Evolutionary conservation across 257 asterid genomes (phyloP), one percentile per base, ranked within the genome.

Genomic region (Petunia secreta): DNA sequence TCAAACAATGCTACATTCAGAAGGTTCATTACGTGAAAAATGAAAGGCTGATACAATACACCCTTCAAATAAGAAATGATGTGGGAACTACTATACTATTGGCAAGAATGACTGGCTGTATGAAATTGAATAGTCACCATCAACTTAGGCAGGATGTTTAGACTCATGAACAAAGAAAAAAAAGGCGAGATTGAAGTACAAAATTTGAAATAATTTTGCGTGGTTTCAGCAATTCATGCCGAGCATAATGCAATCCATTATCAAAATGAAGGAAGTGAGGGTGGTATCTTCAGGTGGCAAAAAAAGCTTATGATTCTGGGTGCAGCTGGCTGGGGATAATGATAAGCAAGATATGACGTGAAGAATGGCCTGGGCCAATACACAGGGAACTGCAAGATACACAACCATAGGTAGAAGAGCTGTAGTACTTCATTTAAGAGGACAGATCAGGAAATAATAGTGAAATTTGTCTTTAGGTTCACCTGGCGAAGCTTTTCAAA

Each of bases 401-500:
- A 34, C 34, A 71, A 71, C 34, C 59, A 48, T 34, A 34, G 44
- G 77, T 34, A 48, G 44, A 69, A 34, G 11, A 9, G 3, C 13
- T 6, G 54, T 50, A n/a, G 77, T 46, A 69, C 50, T 71, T 73
- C 46, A 11, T 25, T 36, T 34, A 50, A 73, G 62, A 73, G 62
- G 46, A 48, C 8, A 54, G 50, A 68, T 41, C 44, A 52, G 37
- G 63, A 62, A 48, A 39, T 60, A 74, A 25, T 48, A 63, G 82
- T 39, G 16, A 25, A 78, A 80, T 25, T 67, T n/a, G 55, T 39
- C 58, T 68, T 59, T 65, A 62, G 63, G 82, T 83, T 91, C 83
- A 96, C 99, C 94, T 91, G 99, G 79, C 99, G 98, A 88, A 96
- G 98, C 92, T 96, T 96, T 83, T 94, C 99, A 89, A 96, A 96